Evolutionary conservation across 2,329 filamentous ascomycete species (phyloP).

Genomic region (Penicillium thymicola): DNA sequence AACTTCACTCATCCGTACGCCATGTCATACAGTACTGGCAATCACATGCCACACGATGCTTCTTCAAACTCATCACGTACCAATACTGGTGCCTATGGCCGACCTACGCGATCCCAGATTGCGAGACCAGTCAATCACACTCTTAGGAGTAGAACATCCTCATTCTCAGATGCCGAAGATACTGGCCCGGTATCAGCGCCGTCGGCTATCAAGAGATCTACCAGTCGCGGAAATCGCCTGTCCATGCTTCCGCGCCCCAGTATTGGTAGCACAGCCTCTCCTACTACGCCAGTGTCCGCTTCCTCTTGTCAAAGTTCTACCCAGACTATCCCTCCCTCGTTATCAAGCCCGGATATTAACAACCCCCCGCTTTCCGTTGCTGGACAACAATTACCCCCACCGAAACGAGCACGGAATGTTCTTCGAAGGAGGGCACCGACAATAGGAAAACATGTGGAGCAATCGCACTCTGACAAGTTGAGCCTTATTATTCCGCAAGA

Average conservation of each 20-base stretch:
- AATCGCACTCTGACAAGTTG: constrained; percentile 25
- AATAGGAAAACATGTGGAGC: constrained; percentile 35
- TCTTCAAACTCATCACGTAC: constrained; percentile 23
- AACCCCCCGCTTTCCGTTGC: constrained; percentile 9
- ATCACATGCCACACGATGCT: constrained; percentile 31
- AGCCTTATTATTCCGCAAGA: constrained; percentile 32
- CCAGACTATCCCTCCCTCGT: constrained; percentile 10
- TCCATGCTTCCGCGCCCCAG: constrained; percentile 32
- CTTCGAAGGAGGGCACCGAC: constrained; percentile 43
- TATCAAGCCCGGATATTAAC: constrained; percentile 16
- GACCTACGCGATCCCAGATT: constrained; percentile 26
- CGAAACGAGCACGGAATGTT: constrained; percentile 37
- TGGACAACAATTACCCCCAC: constrained; percentile 17
- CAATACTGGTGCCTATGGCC: constrained; percentile 17
- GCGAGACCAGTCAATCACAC: constrained; percentile 23
- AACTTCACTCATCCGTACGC: constrained; percentile 26
- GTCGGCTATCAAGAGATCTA: constrained; percentile 19
- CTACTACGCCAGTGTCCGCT: constrained; percentile 16
- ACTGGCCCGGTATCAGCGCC: constrained; percentile 17
- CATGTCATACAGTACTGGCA: constrained; percentile 37
- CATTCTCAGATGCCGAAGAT: constrained; percentile 30
- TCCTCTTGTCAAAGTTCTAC: constrained; percentile 9
- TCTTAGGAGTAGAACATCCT: constrained; percentile 25
- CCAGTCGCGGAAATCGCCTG: constrained; percentile 24
- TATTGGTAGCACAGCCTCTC: constrained; percentile 20